Evolutionary conservation across 805 yeast species (phyloP).

Genomic region (Middelhovenomyces tepae): DNA sequence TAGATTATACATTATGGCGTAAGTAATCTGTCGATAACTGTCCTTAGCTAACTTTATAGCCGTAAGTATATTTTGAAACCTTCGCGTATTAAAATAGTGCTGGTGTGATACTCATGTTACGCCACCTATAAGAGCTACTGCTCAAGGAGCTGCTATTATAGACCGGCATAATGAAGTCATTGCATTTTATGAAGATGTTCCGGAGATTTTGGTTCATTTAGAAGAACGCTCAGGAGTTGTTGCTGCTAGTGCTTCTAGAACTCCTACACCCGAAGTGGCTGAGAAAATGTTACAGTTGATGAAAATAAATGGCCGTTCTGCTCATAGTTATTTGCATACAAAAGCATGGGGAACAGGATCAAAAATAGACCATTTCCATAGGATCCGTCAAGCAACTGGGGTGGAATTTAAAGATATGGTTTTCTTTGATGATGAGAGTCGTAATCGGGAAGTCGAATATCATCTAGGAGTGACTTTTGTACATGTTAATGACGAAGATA

Average conservation of each 20-base stretch:
- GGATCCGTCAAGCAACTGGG: slow-evolving; percentile 40
- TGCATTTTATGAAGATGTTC: slow-evolving; percentile 60
- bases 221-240: slow-evolving; percentile 36
- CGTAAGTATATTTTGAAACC: slow-evolving; percentile 15
- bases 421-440: slow-evolving; percentile 71
- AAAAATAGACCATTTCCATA: slow-evolving; percentile 45
- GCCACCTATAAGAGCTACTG: slow-evolving; percentile 40
- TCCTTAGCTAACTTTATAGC: slow-evolving; percentile 7
- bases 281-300: slow-evolving; percentile 47
- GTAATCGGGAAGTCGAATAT: slow-evolving; percentile 67
- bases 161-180: slow-evolving; percentile 51
- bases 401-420: slow-evolving; percentile 42
- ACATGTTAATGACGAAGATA: slow-evolving; percentile 46
- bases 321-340: slow-evolving; percentile 41
- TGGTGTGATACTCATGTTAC: slow-evolving; percentile 75
- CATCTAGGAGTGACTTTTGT: slow-evolving; percentile 61
- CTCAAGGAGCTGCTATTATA: slow-evolving; percentile 32
- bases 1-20: slow-evolving; percentile 77
- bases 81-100: slow-evolving; percentile 24
- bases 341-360: slow-evolving; percentile 34
- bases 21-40: slow-evolving; percentile 17
- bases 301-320: slow-evolving; percentile 44
- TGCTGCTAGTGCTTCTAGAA: slow-evolving; percentile 63
- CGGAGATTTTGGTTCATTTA: slow-evolving; percentile 48
- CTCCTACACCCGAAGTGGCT: slow-evolving; percentile 74